These are phyloP conservation scores for Crithidia bombi DNA, from an alignment of 208 protist species.

Conservation along the genomic window DNA sequence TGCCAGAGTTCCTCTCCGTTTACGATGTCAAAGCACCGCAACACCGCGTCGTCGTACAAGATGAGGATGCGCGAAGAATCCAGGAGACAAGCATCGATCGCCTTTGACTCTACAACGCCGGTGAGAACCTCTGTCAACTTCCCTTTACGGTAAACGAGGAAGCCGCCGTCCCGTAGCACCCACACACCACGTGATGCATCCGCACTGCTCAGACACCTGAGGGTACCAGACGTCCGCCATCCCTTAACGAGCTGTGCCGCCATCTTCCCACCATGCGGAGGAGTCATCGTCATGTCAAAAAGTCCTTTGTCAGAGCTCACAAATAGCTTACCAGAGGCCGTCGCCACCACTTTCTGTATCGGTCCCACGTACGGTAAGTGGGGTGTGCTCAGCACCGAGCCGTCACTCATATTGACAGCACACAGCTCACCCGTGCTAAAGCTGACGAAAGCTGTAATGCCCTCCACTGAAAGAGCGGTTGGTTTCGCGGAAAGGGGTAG, in stretches of 20 bases:
- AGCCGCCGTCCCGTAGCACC: slow-evolving; percentile 27
- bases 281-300: neutral
- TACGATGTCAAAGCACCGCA: slow-evolving; percentile 16
- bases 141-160: slow-evolving; percentile 8
- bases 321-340: slow-evolving; percentile 8
- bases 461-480: neutral
- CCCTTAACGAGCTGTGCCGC: slow-evolving; percentile 12
- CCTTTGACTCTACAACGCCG: neutral
- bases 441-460: slow-evolving; percentile 10
- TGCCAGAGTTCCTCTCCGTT: slow-evolving; percentile 18
- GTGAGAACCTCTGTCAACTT: slow-evolving; percentile 2
- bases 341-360: neutral
- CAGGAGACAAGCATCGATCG: slow-evolving; percentile 22
- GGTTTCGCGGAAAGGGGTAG: neutral
- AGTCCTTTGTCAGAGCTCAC: slow-evolving; percentile 12
- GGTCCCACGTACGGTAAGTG: neutral
- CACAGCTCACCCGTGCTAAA: slow-evolving; percentile 15
- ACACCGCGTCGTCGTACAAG: slow-evolving; percentile 13
- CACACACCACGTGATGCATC: slow-evolving; percentile 11
- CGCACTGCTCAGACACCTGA: slow-evolving; percentile 18
- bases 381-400: neutral
- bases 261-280: neutral
- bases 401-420: slow-evolving; percentile 8
- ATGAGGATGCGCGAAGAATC: slow-evolving; percentile 16
- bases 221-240: slow-evolving; percentile 10